Evolutionary conservation across 495 filamentous ascomycete species (phyloP).

Genomic region (Penicillium pulvis): DNA sequence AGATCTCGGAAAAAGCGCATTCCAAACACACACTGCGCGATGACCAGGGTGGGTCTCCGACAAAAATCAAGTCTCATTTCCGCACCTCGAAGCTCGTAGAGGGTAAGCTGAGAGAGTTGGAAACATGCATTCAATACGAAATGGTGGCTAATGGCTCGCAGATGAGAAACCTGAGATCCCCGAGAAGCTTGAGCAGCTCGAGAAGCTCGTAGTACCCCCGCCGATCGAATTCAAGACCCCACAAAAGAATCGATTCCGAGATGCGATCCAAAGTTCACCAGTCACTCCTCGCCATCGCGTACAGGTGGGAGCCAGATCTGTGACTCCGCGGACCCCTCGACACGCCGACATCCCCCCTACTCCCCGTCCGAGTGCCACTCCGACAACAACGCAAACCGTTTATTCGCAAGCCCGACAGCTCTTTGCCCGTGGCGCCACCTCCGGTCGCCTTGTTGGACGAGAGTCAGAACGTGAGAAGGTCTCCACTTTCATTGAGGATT

Average conservation of each 20-base stretch:
- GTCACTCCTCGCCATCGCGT: slow-evolving; percentile 73
- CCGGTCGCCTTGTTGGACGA: slow-evolving; percentile 77
- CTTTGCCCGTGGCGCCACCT: slow-evolving; percentile 77
- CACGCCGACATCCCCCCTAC: slow-evolving; percentile 52
- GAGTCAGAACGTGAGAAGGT: slow-evolving; percentile 78
- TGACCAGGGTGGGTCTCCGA: slow-evolving; percentile 31
- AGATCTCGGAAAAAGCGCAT: slow-evolving; percentile 18
- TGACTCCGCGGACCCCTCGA: slow-evolving; percentile 63
- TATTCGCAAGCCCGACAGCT: slow-evolving; percentile 87
- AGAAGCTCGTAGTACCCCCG: slow-evolving; percentile 24
- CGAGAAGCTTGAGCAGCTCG: not conserved
- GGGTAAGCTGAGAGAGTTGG: slow-evolving; percentile 26
- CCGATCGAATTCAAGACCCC: slow-evolving; percentile 49
- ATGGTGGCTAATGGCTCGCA: not conserved
- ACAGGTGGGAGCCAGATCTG: slow-evolving; percentile 58
- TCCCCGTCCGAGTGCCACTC: slow-evolving; percentile 55
- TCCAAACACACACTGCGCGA: slow-evolving; percentile 36
- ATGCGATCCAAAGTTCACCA: slow-evolving; percentile 63
- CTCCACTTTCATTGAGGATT: slow-evolving; percentile 64
- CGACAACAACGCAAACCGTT: slow-evolving; percentile 62
- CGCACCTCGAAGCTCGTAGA: slow-evolving; percentile 36
- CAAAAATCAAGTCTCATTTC: slow-evolving; percentile 36
- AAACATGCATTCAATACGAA: not conserved
- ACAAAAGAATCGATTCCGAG: slow-evolving; percentile 66
- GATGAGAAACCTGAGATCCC: slow-evolving; percentile 6